Conservation (phyloP, 75 land plant genomes). For the Picea sitchensis region DNA sequence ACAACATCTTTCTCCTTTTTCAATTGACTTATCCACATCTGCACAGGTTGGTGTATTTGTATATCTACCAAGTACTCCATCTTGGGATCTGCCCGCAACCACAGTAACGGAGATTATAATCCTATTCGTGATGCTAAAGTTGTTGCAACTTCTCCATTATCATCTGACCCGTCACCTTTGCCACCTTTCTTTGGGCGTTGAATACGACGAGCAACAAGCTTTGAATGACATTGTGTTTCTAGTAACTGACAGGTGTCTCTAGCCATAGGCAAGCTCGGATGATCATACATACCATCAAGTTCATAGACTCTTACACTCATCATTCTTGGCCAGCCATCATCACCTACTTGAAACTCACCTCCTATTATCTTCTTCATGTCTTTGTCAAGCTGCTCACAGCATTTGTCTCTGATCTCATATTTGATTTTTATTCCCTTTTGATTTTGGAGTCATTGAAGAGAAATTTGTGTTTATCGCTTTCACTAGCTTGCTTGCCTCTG, state of each 20-base stretch:
- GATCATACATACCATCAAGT: slow-evolving; percentile 94
- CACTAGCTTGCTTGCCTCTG: no score
- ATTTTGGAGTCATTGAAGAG: no score
- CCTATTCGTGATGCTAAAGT: slow-evolving; percentile 40
- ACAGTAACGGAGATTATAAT: slow-evolving; percentile 88
- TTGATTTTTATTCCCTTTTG: no score
- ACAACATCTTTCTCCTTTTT: slow-evolving; percentile 95
- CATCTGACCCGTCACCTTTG: slow-evolving; percentile 85
- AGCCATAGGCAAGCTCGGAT: slow-evolving; percentile 90
- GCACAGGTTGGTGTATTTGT: slow-evolving; percentile 83
- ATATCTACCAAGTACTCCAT: slow-evolving; percentile 96
- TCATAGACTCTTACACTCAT: slow-evolving; percentile 94
- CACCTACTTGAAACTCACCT: slow-evolving; percentile 28
- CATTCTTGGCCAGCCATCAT: slow-evolving; percentile 98
- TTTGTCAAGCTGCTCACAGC: no score
- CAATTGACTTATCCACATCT: slow-evolving; percentile 99
- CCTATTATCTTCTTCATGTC: no score
- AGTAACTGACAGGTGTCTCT: slow-evolving; percentile 86
- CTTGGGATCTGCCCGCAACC: slow-evolving; percentile 95
- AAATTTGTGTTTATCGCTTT: no score
- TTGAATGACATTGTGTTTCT: slow-evolving; percentile 92
- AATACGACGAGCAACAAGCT: slow-evolving; percentile 72
- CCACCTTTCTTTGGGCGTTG: slow-evolving; percentile 85
- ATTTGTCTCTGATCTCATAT: no score
- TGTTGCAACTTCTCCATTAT: slow-evolving; percentile 55